Base-by-base conservation (phyloP, 306 rosid genomes). In the Malus orientalis region DNA sequence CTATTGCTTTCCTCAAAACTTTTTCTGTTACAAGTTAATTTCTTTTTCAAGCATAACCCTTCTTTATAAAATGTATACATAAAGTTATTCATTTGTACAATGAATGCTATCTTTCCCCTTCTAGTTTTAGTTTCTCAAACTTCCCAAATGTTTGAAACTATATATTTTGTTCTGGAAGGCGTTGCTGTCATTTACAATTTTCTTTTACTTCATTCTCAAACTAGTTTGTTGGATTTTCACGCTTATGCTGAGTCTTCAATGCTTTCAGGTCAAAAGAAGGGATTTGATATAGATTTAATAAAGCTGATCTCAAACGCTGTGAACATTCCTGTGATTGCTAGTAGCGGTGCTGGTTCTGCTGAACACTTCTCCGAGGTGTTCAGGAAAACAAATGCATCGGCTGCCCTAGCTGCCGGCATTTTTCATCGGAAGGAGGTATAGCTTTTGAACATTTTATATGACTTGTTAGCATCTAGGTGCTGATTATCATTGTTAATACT, bases 371-470 rank as follows among this genome's bases (percentile, higher is more conserved):
- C 93, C 11, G 98, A 92, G 68, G 99, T 96, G 67, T 92, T 96
- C 55, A 13, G 19, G 54, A 86, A 85, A 83, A 96, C 97, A 13
- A 87, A 86, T 79, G 97, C 97, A 23, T 96, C 99, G 20, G 99
- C 99, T 8, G 99, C 99, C 15, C 98, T 92, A 79, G 99, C 99
- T 32, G 99, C 99, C 1, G 99, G 99, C 69, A 96, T 96, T 81
- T 96, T 96, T 79, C 99, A 96, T 67, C 88, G 99, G 69, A 96
- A 96, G 64, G 98, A 96, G 98, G 98, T 96, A 88, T 60, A 19
- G 5, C 57, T 61, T 3, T 23, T 61, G 36, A 69, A 14, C 47
- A 38, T 22, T 75, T 55, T 62, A 45, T 53, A 42, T 1, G n/a
- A 59, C 57, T 40, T 57, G 0, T 20, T 42, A 57, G 77, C 7